Percentiles rank a stretch among this genome's conserved stretches.
phyloP scores from a whole-genome alignment of 2,329 filamentous ascomycete genomes.

The Xylariaceae sp. region DNA sequence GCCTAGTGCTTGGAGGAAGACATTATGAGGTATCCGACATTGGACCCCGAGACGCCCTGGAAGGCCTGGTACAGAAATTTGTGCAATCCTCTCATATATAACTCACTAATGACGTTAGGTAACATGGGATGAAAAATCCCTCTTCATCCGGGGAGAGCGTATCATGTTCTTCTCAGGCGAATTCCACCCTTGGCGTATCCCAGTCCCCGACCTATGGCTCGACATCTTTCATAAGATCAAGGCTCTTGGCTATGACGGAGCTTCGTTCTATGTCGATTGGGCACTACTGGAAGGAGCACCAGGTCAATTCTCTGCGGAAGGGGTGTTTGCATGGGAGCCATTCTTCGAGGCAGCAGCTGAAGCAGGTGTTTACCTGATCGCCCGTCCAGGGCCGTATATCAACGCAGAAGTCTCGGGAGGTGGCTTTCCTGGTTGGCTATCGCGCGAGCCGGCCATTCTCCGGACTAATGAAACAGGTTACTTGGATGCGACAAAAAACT shows the following conservation, averaged over 20 bases:
- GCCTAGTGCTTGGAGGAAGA: conserved; percentile 4
- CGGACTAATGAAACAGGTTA: conserved; percentile 61
- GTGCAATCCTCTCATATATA: background rate
- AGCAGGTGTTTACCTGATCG: conserved; percentile 73
- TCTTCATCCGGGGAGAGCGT: conserved; percentile 66
- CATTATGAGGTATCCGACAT: conserved; percentile 6
- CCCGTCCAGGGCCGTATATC: conserved; percentile 66
- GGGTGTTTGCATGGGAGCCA: conserved; percentile 66
- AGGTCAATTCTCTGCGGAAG: conserved; percentile 65
- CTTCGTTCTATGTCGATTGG: conserved; percentile 80
- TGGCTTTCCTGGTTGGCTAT: conserved; percentile 77
- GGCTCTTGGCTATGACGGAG: conserved; percentile 72
- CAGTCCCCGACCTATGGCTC: conserved; percentile 50
- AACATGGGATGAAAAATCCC: conserved; percentile 69
- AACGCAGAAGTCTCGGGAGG: conserved; percentile 71
- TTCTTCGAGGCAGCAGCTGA: conserved; percentile 73
- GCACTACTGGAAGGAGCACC: conserved; percentile 70
- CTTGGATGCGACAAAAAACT: conserved; percentile 56
- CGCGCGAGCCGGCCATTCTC: conserved; percentile 60
- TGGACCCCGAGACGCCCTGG: conserved; percentile 9
- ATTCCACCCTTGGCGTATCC: conserved; percentile 62
- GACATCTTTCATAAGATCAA: conserved; percentile 82
- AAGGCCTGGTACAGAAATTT: conserved; percentile 8
- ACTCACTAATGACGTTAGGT: conserved; percentile 32
- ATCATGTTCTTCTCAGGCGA: conserved; percentile 71